Evolutionary conservation across 164 flowering plant species (phyloP).

Genomic region (Nelumbo lutea): DNA sequence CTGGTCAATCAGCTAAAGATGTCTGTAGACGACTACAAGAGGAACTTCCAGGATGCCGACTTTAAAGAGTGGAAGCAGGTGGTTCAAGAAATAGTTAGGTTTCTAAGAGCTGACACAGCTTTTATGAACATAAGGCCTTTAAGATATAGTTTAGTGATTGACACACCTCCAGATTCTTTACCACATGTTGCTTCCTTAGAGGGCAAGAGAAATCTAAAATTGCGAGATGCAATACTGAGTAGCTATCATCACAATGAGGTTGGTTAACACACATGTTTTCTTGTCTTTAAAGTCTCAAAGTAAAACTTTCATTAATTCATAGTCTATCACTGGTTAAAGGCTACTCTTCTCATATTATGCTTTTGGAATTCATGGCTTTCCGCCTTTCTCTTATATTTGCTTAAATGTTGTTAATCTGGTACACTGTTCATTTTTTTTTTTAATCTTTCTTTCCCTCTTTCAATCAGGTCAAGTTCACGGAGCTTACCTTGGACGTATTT

Average conservation of each 20-base stretch:
- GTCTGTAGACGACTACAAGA: slow-evolving; percentile 73
- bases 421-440: background rate
- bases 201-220: slow-evolving; percentile 42
- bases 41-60: slow-evolving; percentile 75
- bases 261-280: slow-evolving; percentile 10
- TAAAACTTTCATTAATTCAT: background rate
- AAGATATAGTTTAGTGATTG: slow-evolving; percentile 76
- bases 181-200: slow-evolving; percentile 32
- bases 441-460: background rate
- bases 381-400: background rate
- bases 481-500: slow-evolving; percentile 74
- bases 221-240: slow-evolving; percentile 71
- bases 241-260: slow-evolving; percentile 93
- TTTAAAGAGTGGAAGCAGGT: slow-evolving; percentile 93
- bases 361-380: background rate
- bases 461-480: slow-evolving; percentile 81
- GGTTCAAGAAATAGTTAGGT: slow-evolving; percentile 73
- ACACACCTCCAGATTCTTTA: slow-evolving; percentile 53
- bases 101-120: slow-evolving; percentile 74
- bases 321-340: background rate
- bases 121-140: slow-evolving; percentile 86
- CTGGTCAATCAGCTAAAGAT: slow-evolving; percentile 60
- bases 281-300: background rate
- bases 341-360: background rate
- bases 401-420: background rate